Base-by-base conservation (phyloP, 176 grass and related monocot species). In the Triticum turgidum region DNA sequence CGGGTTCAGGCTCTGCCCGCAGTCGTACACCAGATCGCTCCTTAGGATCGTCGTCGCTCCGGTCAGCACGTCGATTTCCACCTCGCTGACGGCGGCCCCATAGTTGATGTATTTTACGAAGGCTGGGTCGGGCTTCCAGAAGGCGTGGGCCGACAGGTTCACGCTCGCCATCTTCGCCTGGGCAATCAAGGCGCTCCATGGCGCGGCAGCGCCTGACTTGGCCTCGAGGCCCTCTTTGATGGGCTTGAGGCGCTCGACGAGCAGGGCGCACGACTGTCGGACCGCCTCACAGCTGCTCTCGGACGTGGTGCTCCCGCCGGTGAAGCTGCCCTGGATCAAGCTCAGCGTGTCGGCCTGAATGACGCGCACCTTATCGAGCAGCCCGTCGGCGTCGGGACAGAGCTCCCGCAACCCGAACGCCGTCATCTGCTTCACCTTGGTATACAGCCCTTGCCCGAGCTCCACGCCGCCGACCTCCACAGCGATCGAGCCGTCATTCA, bases 391-490 rank as follows among this genome's bases (percentile, higher is more conserved):
- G 18, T 79, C 86, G 13, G 35, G 45, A 27, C 82, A 91, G 17
- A 98, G 24, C 56, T 92, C 83, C 41, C 90, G 90, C 51, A 98
- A 41, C 3, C 68, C 89, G 37, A 89, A 98, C 42, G 91, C 93
- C 0, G 95, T 63, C 89, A 98, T 93, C 30, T 98, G 95, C 67
- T 98, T 93, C 65, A 90, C 95, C 79, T 98, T 98, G 35, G 95
- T 95, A 86, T 90, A 98, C 39, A 98, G 54, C 20, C 95, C 95
- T 73, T 98, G 93, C 3, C 95, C 95, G 42, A 98, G 85, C 81
- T 98, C 95, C 32, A 95, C 77, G 14, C 96, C 95, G 79, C 91
- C 93, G 11, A 98, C 91, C 74, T 98, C 95, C 13, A 98, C 93
- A 17, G 91, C 91, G 61, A 98, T 86, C 4, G 95, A 98, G 21